Percentiles rank a stretch among this genome's conserved stretches.
Conservation (phyloP, 768 basidiomycete genomes). For the Clathrus columnatus region DNA sequence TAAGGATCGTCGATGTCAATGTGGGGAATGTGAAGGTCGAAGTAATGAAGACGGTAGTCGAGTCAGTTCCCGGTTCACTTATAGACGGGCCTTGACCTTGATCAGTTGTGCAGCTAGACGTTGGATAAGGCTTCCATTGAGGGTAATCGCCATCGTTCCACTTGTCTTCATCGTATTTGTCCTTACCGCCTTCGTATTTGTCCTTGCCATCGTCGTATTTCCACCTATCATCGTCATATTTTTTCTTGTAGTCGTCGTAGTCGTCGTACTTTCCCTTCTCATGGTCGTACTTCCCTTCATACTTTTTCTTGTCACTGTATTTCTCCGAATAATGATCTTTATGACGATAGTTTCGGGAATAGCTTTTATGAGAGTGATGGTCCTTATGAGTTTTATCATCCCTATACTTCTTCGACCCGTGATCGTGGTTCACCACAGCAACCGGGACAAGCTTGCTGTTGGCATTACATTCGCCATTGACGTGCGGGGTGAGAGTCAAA, state of each 20-base stretch:
- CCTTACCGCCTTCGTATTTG: not conserved
- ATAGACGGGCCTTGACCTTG: not conserved
- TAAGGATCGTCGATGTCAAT: not conserved
- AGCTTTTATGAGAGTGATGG: too few relatives aligned
- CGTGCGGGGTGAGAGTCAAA: not conserved
- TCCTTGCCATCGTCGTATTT: not conserved
- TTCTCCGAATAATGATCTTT: too few relatives aligned
- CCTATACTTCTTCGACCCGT: too few relatives aligned
- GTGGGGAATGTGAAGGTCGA: not conserved
- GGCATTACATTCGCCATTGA: not conserved
- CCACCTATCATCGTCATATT: not conserved
- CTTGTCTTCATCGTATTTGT: not conserved
- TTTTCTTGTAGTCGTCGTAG: too few relatives aligned
- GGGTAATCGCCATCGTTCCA: not conserved
- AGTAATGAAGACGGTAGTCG: too few relatives aligned
- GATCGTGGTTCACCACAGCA: not conserved
- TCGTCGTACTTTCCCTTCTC: too few relatives aligned
- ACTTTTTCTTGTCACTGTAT: too few relatives aligned
- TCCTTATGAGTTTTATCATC: too few relatives aligned
- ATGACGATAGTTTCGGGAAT: too few relatives aligned
- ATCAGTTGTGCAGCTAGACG: not conserved
- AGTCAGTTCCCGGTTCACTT: too few relatives aligned
- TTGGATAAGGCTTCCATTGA: not conserved
- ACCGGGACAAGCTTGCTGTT: not conserved
- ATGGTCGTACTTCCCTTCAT: too few relatives aligned